phyloP scores from a whole-genome alignment of 306 rosid genomes.

The Dalbergia oliveri region DNA sequence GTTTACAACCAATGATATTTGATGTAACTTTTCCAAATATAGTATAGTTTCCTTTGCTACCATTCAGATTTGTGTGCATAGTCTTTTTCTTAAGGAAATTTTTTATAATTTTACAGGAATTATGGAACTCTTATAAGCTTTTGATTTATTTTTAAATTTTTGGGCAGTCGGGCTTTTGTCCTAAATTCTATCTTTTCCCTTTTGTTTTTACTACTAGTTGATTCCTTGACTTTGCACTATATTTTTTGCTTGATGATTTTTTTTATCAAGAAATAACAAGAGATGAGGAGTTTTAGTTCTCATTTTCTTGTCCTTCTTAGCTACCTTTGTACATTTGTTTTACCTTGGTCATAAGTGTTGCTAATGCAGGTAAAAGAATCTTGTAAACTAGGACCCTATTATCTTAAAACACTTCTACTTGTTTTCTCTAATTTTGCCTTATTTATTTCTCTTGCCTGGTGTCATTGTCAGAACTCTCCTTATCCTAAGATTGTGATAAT shows the following conservation, averaged over 20 bases:
- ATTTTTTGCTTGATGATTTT: neutral
- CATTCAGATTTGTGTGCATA: neutral
- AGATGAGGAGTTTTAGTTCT: neutral
- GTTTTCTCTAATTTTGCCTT: too few relatives aligned
- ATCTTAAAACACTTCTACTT: too few relatives aligned
- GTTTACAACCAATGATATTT: too few relatives aligned
- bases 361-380: too few relatives aligned
- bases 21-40: too few relatives aligned
- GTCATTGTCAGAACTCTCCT: too few relatives aligned
- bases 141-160: neutral
- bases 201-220: neutral
- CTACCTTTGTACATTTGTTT: too few relatives aligned
- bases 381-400: too few relatives aligned
- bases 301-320: too few relatives aligned
- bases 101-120: neutral
- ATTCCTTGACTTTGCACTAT: neutral
- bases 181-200: neutral
- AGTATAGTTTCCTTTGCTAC: neutral
- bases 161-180: neutral
- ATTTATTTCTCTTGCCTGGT: too few relatives aligned
- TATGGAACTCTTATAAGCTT: neutral
- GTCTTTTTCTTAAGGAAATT: neutral
- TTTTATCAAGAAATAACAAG: neutral
- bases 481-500: too few relatives aligned
- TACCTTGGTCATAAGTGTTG: too few relatives aligned